Conservation (phyloP, 2,329 filamentous ascomycete species). For the Blastomyces emzantsi region DNA sequence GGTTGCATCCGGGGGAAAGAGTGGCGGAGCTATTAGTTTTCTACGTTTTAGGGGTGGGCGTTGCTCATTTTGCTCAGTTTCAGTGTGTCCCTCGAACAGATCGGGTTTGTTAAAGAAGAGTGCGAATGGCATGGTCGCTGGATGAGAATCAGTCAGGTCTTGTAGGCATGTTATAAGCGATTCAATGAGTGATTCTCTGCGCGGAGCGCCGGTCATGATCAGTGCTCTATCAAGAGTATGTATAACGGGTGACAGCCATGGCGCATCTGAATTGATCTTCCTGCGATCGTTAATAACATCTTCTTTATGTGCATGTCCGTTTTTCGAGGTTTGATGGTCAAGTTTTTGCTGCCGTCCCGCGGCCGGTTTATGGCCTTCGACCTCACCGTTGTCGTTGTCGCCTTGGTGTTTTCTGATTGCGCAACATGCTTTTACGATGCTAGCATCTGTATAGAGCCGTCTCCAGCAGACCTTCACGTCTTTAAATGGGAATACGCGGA, state of each 20-base stretch:
- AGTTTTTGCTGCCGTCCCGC: not conserved
- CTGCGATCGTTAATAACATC: conserved; percentile 10
- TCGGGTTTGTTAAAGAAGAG: not conserved
- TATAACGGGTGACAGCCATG: conserved; percentile 52
- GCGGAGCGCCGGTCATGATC: conserved; percentile 61
- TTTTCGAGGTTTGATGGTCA: conserved; percentile 11
- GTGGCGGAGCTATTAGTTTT: conserved; percentile 21
- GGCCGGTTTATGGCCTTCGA: not conserved
- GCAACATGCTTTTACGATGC: conserved; percentile 39
- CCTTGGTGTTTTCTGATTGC: conserved; percentile 21
- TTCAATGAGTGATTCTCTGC: conserved; percentile 41
- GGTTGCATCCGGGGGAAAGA: conserved; percentile 28
- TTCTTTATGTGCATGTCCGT: conserved; percentile 12
- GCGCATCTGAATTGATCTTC: conserved; percentile 18
- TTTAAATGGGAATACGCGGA: conserved; percentile 49
- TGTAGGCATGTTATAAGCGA: conserved; percentile 29
- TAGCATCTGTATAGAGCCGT: conserved; percentile 50
- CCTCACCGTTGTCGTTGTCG: not conserved
- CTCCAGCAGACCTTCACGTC: conserved; percentile 50
- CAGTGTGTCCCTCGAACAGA: conserved; percentile 9
- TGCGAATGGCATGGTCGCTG: conserved; percentile 9
- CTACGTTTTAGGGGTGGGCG: conserved; percentile 23
- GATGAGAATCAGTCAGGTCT: conserved; percentile 14
- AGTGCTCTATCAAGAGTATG: conserved; percentile 63
- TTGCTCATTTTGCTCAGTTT: conserved; percentile 7